phyloP scores from a whole-genome alignment of 129 eudicot genomes.

The Lonicera japonica region DNA sequence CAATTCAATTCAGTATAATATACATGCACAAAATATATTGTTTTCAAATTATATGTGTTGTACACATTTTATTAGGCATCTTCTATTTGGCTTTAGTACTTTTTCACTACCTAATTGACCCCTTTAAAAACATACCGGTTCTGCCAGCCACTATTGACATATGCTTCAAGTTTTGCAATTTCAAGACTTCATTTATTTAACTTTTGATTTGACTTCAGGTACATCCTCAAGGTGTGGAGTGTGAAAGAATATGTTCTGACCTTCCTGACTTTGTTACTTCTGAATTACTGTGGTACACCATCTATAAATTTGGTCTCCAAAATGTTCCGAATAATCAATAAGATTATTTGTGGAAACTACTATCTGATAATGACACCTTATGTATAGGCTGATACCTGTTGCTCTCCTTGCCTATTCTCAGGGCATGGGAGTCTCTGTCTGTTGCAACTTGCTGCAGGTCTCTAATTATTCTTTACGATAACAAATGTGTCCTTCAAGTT shows the following conservation, averaged over 20 bases:
- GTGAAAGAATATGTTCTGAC: conserved; percentile 41
- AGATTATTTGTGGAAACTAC: too few relatives aligned
- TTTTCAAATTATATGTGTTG: too few relatives aligned
- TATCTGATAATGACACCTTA: not conserved
- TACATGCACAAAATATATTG: too few relatives aligned
- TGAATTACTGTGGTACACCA: conserved; percentile 67
- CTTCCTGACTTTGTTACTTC: conserved; percentile 63
- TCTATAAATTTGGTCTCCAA: not conserved
- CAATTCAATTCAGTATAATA: too few relatives aligned
- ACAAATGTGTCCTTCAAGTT: conserved; percentile 60
- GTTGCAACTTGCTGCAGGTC: conserved; percentile 80
- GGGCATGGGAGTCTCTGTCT: conserved; percentile 89
- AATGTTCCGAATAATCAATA: too few relatives aligned
- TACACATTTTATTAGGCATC: too few relatives aligned
- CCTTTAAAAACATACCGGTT: not conserved
- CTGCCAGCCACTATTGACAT: not conserved
- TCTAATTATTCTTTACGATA: conserved; percentile 70
- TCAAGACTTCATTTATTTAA: not conserved
- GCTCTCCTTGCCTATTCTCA: conserved; percentile 22
- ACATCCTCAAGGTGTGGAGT: conserved; percentile 73
- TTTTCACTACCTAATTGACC: too few relatives aligned
- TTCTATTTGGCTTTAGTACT: too few relatives aligned
- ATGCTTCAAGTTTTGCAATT: not conserved
- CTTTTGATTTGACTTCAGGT: conserved; percentile 53
- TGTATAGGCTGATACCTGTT: not conserved